Conservation (phyloP, 176 grass and related monocot genomes). For the Carex scoparia region DNA sequence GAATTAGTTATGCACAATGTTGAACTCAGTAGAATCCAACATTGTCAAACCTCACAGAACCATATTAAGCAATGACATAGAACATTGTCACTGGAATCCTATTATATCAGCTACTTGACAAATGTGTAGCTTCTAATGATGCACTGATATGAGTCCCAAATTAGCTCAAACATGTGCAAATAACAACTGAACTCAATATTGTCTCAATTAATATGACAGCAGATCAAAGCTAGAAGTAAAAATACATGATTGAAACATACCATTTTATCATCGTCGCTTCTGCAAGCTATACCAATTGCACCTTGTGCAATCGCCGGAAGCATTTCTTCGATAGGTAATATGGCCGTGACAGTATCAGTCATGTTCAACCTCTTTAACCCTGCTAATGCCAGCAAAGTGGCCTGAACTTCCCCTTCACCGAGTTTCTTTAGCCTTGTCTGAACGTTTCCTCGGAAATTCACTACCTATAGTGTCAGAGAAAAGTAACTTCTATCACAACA, state of each 20-base stretch:
- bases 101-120: background rate
- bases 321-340: conserved; percentile 89
- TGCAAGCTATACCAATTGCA: conserved; percentile 97
- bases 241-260: conserved; percentile 32
- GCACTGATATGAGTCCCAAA: background rate
- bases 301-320: conserved; percentile 98
- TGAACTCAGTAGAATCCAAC: background rate
- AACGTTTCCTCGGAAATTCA: conserved; percentile 99
- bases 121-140: background rate
- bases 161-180: background rate
- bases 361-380: conserved; percentile 82
- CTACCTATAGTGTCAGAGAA: conserved; percentile 58
- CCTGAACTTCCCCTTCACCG: conserved; percentile 68
- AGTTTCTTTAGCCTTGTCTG: conserved; percentile 92
- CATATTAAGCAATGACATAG: background rate
- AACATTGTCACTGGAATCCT: background rate
- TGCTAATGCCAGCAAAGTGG: conserved; percentile 85
- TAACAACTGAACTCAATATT: conserved; percentile 17
- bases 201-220: background rate
- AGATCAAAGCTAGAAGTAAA: background rate
- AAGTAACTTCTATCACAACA: background rate
- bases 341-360: conserved; percentile 65
- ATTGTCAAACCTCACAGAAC: background rate
- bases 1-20: background rate
- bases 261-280: conserved; percentile 95